Percentiles rank a stretch among this genome's conserved stretches.
Evolutionary conservation across 345 rosid species (phyloP).

Genomic region (Rhizophora mangle): DNA sequence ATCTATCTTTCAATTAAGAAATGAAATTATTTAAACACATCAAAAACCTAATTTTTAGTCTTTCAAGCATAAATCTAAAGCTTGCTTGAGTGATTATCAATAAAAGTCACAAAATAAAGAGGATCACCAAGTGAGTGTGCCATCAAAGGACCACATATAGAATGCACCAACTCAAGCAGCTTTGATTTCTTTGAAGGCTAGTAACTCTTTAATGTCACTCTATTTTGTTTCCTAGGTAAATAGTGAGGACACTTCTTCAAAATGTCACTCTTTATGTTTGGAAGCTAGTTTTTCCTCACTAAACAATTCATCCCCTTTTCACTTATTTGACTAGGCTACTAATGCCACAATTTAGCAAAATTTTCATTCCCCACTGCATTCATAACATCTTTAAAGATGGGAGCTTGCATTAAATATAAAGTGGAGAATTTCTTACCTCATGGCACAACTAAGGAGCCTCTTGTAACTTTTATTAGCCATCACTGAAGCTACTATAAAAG

Average conservation of each 20-base stretch:
- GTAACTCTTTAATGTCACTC: not conserved
- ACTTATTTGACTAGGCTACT: not conserved
- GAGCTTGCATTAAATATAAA: not conserved
- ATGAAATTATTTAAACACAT: not conserved
- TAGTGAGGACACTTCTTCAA: not conserved
- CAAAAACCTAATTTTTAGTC: not conserved
- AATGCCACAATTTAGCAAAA: not conserved
- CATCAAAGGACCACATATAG: not conserved
- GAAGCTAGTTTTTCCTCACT: not conserved
- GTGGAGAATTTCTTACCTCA: not conserved
- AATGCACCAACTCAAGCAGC: not conserved
- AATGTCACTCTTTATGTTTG: not conserved
- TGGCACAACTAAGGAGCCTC: not conserved
- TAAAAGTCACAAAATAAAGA: slow-evolving; percentile 1
- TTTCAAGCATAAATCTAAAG: not conserved
- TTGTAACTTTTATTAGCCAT: not conserved
- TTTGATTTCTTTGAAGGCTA: not conserved
- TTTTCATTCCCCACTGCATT: not conserved
- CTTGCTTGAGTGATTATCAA: slow-evolving; percentile 5
- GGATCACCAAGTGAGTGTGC: not conserved
- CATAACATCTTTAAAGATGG: not conserved
- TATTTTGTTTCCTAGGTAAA: not conserved
- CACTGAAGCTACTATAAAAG: no score
- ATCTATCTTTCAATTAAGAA: not conserved
- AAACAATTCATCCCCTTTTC: not conserved